A percentile compares a stretch with the other conserved stretches of the same genome.
These are phyloP conservation scores for Geotrichum candidum DNA, from an alignment of 1,139 yeast genomes.

Conservation along the genomic window DNA sequence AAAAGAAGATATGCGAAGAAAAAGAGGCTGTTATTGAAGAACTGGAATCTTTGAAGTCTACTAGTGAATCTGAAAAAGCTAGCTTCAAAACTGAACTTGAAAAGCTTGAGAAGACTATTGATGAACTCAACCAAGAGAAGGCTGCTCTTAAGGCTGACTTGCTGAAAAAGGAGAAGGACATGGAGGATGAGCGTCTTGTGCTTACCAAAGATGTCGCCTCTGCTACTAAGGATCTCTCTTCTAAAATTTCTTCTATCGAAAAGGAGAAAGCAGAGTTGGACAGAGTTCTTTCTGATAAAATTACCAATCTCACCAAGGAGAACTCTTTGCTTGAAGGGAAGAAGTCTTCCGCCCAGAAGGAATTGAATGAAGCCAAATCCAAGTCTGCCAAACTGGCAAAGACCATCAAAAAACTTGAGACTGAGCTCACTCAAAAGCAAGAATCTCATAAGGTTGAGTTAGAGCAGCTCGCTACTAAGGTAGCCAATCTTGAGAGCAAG, in stretches of 20 bases:
- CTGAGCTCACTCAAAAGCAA: background rate
- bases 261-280: slow-evolving; percentile 14
- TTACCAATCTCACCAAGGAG: background rate
- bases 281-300: slow-evolving; percentile 2
- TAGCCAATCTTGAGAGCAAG: background rate
- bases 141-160: slow-evolving; percentile 6
- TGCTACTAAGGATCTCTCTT: slow-evolving; percentile 19
- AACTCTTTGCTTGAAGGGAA: slow-evolving; percentile 2
- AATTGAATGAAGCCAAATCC: slow-evolving; percentile 14
- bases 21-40: slow-evolving; percentile 12
- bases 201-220: slow-evolving; percentile 21
- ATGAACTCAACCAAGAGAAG: slow-evolving; percentile 13
- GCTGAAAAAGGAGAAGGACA: slow-evolving; percentile 12
- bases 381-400: slow-evolving; percentile 7
- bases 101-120: slow-evolving; percentile 7
- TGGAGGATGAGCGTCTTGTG: slow-evolving; percentile 18
- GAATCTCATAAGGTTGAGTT: slow-evolving; percentile 1
- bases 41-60: slow-evolving; percentile 8
- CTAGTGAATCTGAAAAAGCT: slow-evolving; percentile 4
- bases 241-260: slow-evolving; percentile 17
- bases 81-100: slow-evolving; percentile 8
- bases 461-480: background rate
- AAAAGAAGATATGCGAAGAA: slow-evolving; percentile 1
- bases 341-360: background rate
- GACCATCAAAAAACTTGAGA: slow-evolving; percentile 3